Percentiles rank a stretch among this genome's conserved stretches.
Conservation (phyloP, 768 basidiomycete species). For the Pleurotus djamor region DNA sequence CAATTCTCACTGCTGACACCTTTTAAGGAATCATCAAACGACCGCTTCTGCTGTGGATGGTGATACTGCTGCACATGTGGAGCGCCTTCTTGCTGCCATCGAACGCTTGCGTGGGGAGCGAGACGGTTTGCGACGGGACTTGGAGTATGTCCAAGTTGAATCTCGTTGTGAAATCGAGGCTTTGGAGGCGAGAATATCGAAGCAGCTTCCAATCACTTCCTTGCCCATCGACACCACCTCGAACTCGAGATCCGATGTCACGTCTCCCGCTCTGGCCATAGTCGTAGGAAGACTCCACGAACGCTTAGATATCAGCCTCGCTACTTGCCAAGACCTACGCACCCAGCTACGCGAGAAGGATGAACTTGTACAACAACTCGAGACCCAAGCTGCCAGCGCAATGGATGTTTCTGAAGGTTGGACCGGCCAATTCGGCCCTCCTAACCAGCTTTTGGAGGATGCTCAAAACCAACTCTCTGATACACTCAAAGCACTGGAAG, state of each 20-base stretch:
- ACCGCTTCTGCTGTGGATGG: constrained; percentile 16
- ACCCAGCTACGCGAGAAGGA: constrained; percentile 4
- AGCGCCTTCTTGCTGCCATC: constrained; percentile 57
- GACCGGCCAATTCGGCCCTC: too few relatives aligned
- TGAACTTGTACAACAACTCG: not conserved
- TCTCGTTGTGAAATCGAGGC: constrained; percentile 62
- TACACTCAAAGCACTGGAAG: constrained; percentile 45
- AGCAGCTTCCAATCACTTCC: not conserved
- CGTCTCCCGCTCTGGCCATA: constrained; percentile 12
- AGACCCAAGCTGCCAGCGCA: not conserved
- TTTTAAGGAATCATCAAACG: not conserved
- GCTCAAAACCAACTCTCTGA: constrained; percentile 33
- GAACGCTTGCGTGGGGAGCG: constrained; percentile 69
- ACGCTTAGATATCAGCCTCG: not conserved
- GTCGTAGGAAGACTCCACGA: constrained; percentile 35
- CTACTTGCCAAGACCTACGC: not conserved
- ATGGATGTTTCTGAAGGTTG: too few relatives aligned
- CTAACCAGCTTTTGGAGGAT: constrained; percentile 24
- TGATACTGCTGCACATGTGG: constrained; percentile 37
- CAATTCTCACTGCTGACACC: too few relatives aligned
- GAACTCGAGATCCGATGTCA: not conserved
- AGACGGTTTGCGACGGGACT: constrained; percentile 56
- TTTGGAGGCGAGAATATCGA: constrained; percentile 46
- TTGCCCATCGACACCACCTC: not conserved
- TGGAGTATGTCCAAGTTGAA: constrained; percentile 71